Evolutionary conservation across 1,139 yeast species (phyloP), one percentile per base, ranked within the genome.

Genomic region (Tardiomyces depauwii): DNA sequence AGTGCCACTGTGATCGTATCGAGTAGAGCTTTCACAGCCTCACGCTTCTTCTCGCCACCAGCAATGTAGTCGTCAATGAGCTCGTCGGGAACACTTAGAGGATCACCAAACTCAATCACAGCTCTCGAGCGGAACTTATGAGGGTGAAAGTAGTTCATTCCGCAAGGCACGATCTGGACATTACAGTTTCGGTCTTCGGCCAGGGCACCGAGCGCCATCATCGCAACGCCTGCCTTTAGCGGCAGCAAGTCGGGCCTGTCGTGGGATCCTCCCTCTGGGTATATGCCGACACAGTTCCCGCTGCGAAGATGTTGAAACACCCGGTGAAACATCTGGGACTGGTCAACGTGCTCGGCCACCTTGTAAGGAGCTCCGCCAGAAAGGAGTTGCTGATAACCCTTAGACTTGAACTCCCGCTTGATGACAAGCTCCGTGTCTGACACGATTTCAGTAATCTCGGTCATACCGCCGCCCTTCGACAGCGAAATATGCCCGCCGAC

Each of bases 231-330:
- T 0, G 97, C 96, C 60, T 91, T 91, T 57, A 91, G 70, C 0
- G 97, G 97, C 46, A 91, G 69, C 53, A 91, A 66, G 53, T 87
- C 95, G 0, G 97, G 81, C 51, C 97, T 73, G 62, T 91, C 98
- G 57, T 91, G 98, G 16, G 95, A 85, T 0, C 97, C 97, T 45
- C 97, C 97, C 66, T 89, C 97, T 2, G 97, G 97, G 66, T 89
- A 91, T 45, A 91, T 86, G n/a, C 97, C 98, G 38, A 91, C 70
- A 55, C 95, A 85, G 50, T 85, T 79, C 44, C 91, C 88, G 48
- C 77, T 74, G 18, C 85, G 76, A 52, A 91, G 72, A 62, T 87
- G 96, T 45, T 79, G 74, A 61, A 89, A 91, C 1, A 91, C 97
- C 54, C 74, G 72, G 50, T 81, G 76, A 64, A 86, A 91, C 50